Conservation (phyloP, 1,284 basidiomycete genomes). For the Ustilago sp. region DNA sequence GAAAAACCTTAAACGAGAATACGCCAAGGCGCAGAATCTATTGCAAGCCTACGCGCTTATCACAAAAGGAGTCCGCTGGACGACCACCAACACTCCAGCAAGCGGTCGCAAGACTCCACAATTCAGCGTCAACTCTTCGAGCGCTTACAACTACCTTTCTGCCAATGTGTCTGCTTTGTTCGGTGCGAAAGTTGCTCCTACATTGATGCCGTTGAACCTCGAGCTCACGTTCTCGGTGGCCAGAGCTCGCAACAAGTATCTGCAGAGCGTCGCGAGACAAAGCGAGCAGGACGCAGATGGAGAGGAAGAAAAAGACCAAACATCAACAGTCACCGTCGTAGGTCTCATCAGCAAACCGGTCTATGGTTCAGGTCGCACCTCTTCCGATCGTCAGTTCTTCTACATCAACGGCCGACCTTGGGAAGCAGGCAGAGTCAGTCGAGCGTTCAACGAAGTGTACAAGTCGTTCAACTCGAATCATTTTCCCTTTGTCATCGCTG, state of each 20-base stretch:
- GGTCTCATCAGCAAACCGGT: slow-evolving; percentile 85
- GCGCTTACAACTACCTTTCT: slow-evolving; percentile 72
- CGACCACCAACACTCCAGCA: slow-evolving; percentile 79
- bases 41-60: slow-evolving; percentile 91
- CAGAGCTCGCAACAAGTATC: background rate
- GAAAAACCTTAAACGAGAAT: slow-evolving; percentile 89
- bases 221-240: slow-evolving; percentile 38
- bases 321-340: slow-evolving; percentile 73
- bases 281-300: slow-evolving; percentile 2
- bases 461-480: slow-evolving; percentile 57
- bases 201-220: slow-evolving; percentile 80
- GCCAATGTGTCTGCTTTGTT: slow-evolving; percentile 83
- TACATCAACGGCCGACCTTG: slow-evolving; percentile 95
- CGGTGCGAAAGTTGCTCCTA: slow-evolving; percentile 83
- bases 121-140: slow-evolving; percentile 78
- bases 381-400: slow-evolving; percentile 88
- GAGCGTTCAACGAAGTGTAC: slow-evolving; percentile 67
- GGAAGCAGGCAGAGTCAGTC: slow-evolving; percentile 71
- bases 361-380: slow-evolving; percentile 75
- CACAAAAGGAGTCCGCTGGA: slow-evolving; percentile 76
- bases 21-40: slow-evolving; percentile 83
- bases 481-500: slow-evolving; percentile 81
- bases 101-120: slow-evolving; percentile 81
- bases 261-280: background rate
- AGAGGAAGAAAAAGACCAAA: slow-evolving; percentile 22